Percentiles rank a stretch among this genome's conserved stretches.
Evolutionary conservation across 805 yeast genomes (phyloP).

Genomic region (Candida vaughaniae): DNA sequence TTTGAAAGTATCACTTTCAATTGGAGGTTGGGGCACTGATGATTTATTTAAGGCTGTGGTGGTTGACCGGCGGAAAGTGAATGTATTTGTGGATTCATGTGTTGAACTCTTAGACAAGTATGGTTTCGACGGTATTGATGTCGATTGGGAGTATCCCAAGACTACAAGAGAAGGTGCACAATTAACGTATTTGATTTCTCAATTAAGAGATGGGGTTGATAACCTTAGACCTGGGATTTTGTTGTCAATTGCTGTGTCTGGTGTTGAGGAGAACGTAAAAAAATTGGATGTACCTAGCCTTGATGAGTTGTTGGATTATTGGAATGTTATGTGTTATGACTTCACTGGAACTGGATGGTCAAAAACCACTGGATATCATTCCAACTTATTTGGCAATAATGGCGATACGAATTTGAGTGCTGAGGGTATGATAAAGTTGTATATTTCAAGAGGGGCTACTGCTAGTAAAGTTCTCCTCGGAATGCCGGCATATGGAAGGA

Average conservation of each 20-base stretch:
- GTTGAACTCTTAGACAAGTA: constrained; percentile 47
- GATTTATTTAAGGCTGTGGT: constrained; percentile 38
- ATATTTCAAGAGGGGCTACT: constrained; percentile 42
- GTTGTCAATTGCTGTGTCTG: constrained; percentile 78
- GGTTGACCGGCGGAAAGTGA: constrained; percentile 22
- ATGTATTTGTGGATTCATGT: constrained; percentile 50
- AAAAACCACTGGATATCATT: constrained; percentile 57
- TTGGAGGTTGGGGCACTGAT: constrained; percentile 76
- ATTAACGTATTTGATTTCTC: constrained; percentile 43
- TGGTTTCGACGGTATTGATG: constrained; percentile 86
- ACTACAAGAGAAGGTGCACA: constrained; percentile 43
- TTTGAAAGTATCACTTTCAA: constrained; percentile 63
- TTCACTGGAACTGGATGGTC: constrained; percentile 76
- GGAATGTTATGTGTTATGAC: constrained; percentile 94
- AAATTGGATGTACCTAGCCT: constrained; percentile 50
- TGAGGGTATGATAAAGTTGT: constrained; percentile 46
- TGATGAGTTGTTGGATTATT: constrained; percentile 58
- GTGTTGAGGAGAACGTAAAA: constrained; percentile 46
- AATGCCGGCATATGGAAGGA: constrained; percentile 80
- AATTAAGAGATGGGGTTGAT: constrained; percentile 40
- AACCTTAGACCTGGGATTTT: constrained; percentile 30
- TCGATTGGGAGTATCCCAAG: constrained; percentile 92
- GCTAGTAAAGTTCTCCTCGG: constrained; percentile 67
- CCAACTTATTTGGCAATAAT: constrained; percentile 53
- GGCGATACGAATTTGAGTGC: constrained; percentile 46